Evolutionary conservation across 2,329 filamentous ascomycete genomes (phyloP).

Genomic region (Pestalotiopsis fici): DNA sequence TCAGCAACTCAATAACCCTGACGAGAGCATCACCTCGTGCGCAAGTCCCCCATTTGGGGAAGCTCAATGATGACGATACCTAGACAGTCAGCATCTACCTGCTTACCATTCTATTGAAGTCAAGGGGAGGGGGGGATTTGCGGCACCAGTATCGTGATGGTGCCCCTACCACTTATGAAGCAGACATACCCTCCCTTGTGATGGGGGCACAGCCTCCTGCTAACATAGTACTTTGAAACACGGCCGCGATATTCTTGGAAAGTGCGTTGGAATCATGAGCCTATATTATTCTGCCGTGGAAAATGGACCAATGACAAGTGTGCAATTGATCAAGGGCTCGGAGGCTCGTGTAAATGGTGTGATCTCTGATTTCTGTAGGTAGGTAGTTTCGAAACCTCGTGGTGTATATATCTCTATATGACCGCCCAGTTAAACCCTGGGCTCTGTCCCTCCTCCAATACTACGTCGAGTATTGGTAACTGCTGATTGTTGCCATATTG

Average conservation of each 20-base stretch:
- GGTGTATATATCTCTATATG: background rate
- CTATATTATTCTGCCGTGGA: background rate
- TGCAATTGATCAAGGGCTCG: background rate
- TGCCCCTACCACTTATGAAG: background rate
- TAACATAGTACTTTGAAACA: background rate
- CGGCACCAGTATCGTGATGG: no score
- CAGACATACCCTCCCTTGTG: background rate
- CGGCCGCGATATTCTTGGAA: background rate
- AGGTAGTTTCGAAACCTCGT: background rate
- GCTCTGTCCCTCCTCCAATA: background rate
- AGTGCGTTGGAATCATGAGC: background rate
- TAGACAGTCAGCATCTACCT: no score
- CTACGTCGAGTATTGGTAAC: background rate
- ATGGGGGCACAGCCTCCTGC: background rate
- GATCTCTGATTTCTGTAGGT: background rate
- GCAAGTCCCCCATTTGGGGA: no score
- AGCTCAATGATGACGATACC: no score
- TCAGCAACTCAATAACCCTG: background rate
- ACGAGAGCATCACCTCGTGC: background rate
- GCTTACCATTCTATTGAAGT: no score
- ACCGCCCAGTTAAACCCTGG: background rate
- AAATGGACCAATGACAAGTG: background rate
- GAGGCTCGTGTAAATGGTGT: background rate
- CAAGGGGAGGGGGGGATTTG: no score
- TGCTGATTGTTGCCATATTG: background rate